Evolutionary conservation across 2,329 filamentous ascomycete species (phyloP).

Genomic region (Curvularia sp.): DNA sequence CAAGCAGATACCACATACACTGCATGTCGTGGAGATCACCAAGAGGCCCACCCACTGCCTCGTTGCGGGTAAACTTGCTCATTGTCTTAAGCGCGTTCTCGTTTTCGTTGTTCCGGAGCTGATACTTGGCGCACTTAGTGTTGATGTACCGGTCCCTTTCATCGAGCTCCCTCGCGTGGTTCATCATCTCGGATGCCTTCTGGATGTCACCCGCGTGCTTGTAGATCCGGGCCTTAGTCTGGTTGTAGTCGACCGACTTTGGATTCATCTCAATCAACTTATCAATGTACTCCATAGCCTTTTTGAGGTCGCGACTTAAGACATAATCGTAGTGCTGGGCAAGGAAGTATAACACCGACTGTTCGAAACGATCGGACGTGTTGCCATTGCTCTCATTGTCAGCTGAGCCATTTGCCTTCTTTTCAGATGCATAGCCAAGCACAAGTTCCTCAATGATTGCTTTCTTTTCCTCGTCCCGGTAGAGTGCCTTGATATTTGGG

Average conservation of each 20-base stretch:
- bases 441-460: constrained; percentile 77
- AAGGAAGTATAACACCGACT: constrained; percentile 88
- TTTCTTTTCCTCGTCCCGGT: constrained; percentile 78
- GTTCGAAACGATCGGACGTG: constrained; percentile 67
- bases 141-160: constrained; percentile 96
- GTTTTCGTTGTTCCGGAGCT: constrained; percentile 89
- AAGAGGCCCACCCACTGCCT: constrained; percentile 84
- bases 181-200: constrained; percentile 87
- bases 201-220: constrained; percentile 84
- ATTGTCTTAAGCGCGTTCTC: constrained; percentile 86
- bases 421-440: constrained; percentile 75
- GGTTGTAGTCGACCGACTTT: constrained; percentile 86
- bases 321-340: constrained; percentile 97
- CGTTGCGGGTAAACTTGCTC: constrained; percentile 91
- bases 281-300: constrained; percentile 82
- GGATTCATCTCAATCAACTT: constrained; percentile 81
- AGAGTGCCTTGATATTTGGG: constrained; percentile 93
- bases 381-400: constrained; percentile 60
- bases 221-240: constrained; percentile 93
- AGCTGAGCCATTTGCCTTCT: constrained; percentile 58
- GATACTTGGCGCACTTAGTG: constrained; percentile 96
- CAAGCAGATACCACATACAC: constrained; percentile 94
- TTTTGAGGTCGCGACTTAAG: constrained; percentile 80
- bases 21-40: constrained; percentile 97
- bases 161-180: constrained; percentile 83